Evolutionary conservation across 441 rosid genomes (phyloP), one percentile per base, ranked within the genome.

Genomic region (Dalechampia spathulata): DNA sequence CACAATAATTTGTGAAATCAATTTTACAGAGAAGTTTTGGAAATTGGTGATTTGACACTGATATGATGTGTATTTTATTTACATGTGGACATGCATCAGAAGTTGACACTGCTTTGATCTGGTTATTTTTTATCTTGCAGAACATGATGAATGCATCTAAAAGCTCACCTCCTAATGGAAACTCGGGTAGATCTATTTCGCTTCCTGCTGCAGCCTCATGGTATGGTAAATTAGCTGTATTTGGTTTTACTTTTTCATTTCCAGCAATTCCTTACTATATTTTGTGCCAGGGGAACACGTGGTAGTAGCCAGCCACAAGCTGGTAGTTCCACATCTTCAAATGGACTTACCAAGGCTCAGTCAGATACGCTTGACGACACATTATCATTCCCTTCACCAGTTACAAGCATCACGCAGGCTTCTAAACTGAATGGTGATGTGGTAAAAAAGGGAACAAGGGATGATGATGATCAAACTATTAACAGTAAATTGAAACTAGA

Each of bases 171-270:
- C 91, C 96, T 52, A 83, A 80, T 76, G 96, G 89, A 69, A 80
- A 73, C 66, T 65, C 73, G 43, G 66, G 82, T 55, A 78, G 83
- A 76, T 74, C 86, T 22, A 58, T 69, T 32, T 79, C 77, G 23
- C 96, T 90, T 59, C 99, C 97, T 68, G 88, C 94, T 39, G 96
- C 86, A 40, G 90, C 97, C 4, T 80, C 99, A 61, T 93, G 97
- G 99, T 87, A 77, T 55, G 59, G 52, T 19, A 49, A 16, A 46
- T 40, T 55, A 16, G 48, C 23, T 54, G 10, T 21, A n/a, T 55
- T 2, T 52, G 42, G 46, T 47, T 4, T 26, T 28, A 16, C 20
- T 12, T 38, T 44, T 49, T 51, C 0, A 5, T 42, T 51, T 38
- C n/a, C 40, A 37, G 52, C 68, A 23, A 39, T 44, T 50, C 68